These are phyloP conservation scores for Diaporthe eres DNA, from an alignment of 2,329 filamentous ascomycete species.

Conservation along the genomic window DNA sequence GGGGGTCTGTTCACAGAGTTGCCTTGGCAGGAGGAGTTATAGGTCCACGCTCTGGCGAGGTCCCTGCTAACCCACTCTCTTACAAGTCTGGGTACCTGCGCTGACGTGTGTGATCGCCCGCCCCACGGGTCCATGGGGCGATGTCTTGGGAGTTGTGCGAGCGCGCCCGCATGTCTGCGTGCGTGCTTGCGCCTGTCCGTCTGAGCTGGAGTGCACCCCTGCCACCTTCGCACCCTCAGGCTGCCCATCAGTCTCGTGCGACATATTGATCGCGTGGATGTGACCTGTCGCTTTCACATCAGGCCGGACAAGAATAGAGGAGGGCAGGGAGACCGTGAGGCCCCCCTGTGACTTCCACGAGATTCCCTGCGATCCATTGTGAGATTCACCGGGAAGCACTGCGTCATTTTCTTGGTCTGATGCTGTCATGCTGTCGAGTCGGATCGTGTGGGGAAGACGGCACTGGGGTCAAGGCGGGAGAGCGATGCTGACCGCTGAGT, in stretches of 20 bases:
- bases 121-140: slow-evolving; percentile 8
- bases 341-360: not conserved
- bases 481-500: not conserved
- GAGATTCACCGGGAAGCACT: slow-evolving; percentile 8
- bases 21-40: slow-evolving; percentile 5
- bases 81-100: slow-evolving; percentile 29
- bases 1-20: slow-evolving; percentile 22
- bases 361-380: slow-evolving; percentile 13
- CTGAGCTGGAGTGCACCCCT: not conserved
- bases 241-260: slow-evolving; percentile 9
- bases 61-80: slow-evolving; percentile 26
- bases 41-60: slow-evolving; percentile 21
- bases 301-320: not conserved
- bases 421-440: slow-evolving; percentile 16
- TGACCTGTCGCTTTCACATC: not conserved
- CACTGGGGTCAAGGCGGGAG: not conserved
- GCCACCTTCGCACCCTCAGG: not conserved
- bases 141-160: slow-evolving; percentile 10
- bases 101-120: slow-evolving; percentile 34
- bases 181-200: slow-evolving; percentile 24
- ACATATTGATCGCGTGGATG: slow-evolving; percentile 25
- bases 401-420: not conserved
- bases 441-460: slow-evolving; percentile 20
- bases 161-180: slow-evolving; percentile 16
- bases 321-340: not conserved